A percentile compares a stretch with the other conserved stretches of the same genome.
Conservation (phyloP, 345 rosid species). For the Melastoma malabathricum region DNA sequence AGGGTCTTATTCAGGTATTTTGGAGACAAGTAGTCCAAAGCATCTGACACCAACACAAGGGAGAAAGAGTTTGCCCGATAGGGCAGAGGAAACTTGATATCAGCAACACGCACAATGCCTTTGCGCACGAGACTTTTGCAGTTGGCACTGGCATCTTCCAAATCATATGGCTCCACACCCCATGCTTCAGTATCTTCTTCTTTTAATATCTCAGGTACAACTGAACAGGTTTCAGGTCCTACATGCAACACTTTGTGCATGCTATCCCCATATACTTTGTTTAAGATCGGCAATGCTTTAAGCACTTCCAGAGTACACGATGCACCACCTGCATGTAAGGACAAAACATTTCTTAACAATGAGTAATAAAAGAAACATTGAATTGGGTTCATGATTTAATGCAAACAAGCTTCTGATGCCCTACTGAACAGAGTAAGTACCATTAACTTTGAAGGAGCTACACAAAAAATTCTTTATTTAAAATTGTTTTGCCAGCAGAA, state of each 20-base stretch:
- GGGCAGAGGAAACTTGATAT: slow-evolving; percentile 43
- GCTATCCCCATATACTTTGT: slow-evolving; percentile 56
- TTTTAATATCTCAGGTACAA: slow-evolving; percentile 44
- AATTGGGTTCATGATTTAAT: too few species aligned
- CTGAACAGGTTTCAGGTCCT: slow-evolving; percentile 60
- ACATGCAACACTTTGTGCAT: slow-evolving; percentile 52
- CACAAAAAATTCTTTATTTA: too few species aligned
- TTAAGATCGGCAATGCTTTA: slow-evolving; percentile 37
- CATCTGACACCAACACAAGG: slow-evolving; percentile 55
- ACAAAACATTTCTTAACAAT: background rate
- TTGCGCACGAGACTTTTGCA: slow-evolving; percentile 16
- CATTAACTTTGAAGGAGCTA: too few species aligned
- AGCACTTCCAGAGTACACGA: slow-evolving; percentile 52
- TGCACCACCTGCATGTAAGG: slow-evolving; percentile 24
- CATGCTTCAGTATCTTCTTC: slow-evolving; percentile 27
- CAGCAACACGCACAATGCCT: slow-evolving; percentile 17
- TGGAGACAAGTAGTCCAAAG: slow-evolving; percentile 59
- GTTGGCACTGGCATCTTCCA: slow-evolving; percentile 40
- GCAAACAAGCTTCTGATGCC: too few species aligned
- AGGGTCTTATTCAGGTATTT: slow-evolving; percentile 56
- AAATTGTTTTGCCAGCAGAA: too few species aligned
- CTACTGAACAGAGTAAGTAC: too few species aligned
- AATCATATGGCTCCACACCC: slow-evolving; percentile 57
- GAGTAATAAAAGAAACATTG: too few species aligned
- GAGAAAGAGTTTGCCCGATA: slow-evolving; percentile 56